phyloP scores from a whole-genome alignment of 2,329 filamentous ascomycete species.

The Pseudocercospora fijiensis region DNA sequence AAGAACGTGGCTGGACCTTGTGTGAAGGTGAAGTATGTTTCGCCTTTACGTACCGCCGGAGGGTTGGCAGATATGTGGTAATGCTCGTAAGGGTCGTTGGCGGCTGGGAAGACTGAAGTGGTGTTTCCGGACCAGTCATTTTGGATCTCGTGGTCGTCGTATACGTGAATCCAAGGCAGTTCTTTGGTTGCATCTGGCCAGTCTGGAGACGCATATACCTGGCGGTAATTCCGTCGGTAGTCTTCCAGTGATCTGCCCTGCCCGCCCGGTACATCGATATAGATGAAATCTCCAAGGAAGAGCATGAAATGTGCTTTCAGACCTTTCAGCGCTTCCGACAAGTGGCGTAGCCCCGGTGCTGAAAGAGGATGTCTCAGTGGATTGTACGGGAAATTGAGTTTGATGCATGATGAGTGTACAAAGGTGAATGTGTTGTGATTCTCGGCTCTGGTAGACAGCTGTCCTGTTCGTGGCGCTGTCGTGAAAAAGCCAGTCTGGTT shows the following conservation, averaged over 20 bases:
- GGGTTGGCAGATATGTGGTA: constrained; percentile 88
- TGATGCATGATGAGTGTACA: constrained; percentile 87
- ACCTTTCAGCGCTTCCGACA: constrained; percentile 69
- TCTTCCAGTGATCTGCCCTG: constrained; percentile 70
- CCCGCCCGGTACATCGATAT: constrained; percentile 80
- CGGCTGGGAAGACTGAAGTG: constrained; percentile 74
- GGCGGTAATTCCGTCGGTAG: constrained; percentile 88
- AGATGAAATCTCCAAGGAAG: constrained; percentile 82
- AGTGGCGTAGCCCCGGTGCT: constrained; percentile 74
- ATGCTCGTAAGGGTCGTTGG: constrained; percentile 78
- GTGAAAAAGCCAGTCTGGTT: constrained; percentile 81
- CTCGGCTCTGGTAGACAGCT: constrained; percentile 52
- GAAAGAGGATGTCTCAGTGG: constrained; percentile 78
- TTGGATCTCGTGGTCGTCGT: constrained; percentile 93
- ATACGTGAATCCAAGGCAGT: constrained; percentile 94
- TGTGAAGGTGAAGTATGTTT: constrained; percentile 84
- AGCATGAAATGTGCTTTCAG: constrained; percentile 72
- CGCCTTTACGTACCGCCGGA: constrained; percentile 58
- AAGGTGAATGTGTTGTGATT: constrained; percentile 78
- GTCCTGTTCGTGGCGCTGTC: constrained; percentile 70
- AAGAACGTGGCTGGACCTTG: constrained; percentile 94
- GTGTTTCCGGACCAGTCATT: constrained; percentile 89
- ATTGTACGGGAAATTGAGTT: constrained; percentile 85
- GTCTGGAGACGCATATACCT: constrained; percentile 92
- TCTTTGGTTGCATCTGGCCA: constrained; percentile 74